Base-by-base conservation (phyloP, 2,329 filamentous ascomycete species). In the Trichophyton rubrum region DNA sequence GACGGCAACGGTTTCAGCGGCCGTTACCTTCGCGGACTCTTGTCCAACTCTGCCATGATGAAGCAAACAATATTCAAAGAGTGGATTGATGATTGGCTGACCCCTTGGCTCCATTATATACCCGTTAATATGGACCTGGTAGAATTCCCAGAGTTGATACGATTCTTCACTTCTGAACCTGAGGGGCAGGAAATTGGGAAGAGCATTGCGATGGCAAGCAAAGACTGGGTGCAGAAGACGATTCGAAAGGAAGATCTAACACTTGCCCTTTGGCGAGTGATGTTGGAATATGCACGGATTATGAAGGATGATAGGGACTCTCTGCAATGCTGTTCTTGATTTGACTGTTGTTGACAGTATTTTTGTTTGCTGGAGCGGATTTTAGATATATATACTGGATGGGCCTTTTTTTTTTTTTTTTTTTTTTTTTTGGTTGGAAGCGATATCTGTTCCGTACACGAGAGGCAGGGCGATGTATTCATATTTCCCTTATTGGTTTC, bases 221-320 rank as follows among this genome's bases (percentile, higher is more conserved):
- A 75, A 7, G 74, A 77, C 7, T 87, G 84, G 85, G 79, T 78
- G 55, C 67, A 65, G 0, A 78, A 74, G 65, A 79, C 79, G 9
- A 66, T 87, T 38, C 68, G 84, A 47, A 80, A 82, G 51, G 77
- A 81, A 41, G 84, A 88, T 67, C 78, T 84, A 66, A 76, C 79
- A 30, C 75, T 82, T 1, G 85, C 85, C 73, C 75, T 82, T 30
- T 86, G 85, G 65, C 74, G 85, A 57, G 67, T 87, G 61, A 63
- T 87, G 65, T 66, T 87, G 24, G 85, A 87, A 74, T 77, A 58
- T 53, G 40, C 47, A 17, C 45, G 58, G 22, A 11, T 59, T 24
- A 60, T 60, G 27, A 38, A 17, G 35, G 60, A 62, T 45, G 58
- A 59, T 15, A 35, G 59, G 15, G 47, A 62, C 20, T 33, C 22